Percentiles rank a stretch among this genome's conserved stretches.
Conservation (phyloP, 345 rosid genomes). For the Laguncularia racemosa region DNA sequence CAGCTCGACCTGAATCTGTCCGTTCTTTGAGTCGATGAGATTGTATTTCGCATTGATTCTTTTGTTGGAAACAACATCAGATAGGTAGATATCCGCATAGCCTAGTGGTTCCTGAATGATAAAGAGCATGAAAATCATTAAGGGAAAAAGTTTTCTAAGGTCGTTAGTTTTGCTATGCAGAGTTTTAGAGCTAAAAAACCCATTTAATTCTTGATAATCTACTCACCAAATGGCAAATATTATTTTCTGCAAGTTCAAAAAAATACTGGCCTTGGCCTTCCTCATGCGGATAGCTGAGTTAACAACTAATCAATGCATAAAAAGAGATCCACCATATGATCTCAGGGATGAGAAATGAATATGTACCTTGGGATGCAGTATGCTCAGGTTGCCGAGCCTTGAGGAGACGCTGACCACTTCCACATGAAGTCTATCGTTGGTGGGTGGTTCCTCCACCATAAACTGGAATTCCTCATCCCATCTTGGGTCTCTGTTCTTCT, state of each 20-base stretch:
- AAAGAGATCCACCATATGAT: not conserved
- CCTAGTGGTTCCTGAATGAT: slow-evolving; percentile 71
- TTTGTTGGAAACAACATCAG: slow-evolving; percentile 67
- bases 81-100: slow-evolving; percentile 45
- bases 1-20: slow-evolving; percentile 70
- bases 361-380: slow-evolving; percentile 77
- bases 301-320: not conserved
- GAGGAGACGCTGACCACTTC: slow-evolving; percentile 80
- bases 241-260: too few species aligned
- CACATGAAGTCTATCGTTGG: slow-evolving; percentile 59
- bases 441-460: slow-evolving; percentile 73
- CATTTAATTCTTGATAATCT: too few species aligned
- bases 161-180: too few species aligned
- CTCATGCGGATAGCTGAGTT: not conserved
- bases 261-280: too few species aligned
- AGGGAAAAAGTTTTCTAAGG: not conserved
- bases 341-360: not conserved
- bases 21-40: slow-evolving; percentile 85
- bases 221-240: too few species aligned
- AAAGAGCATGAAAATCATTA: not conserved
- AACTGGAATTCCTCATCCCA: slow-evolving; percentile 93
- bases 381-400: slow-evolving; percentile 67
- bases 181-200: too few species aligned
- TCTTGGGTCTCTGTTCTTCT: slow-evolving; percentile 87
- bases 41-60: slow-evolving; percentile 82